Evolutionary conservation across 202 grass and related monocot genomes (phyloP).

Genomic region (Brachypodium distachyon): DNA sequence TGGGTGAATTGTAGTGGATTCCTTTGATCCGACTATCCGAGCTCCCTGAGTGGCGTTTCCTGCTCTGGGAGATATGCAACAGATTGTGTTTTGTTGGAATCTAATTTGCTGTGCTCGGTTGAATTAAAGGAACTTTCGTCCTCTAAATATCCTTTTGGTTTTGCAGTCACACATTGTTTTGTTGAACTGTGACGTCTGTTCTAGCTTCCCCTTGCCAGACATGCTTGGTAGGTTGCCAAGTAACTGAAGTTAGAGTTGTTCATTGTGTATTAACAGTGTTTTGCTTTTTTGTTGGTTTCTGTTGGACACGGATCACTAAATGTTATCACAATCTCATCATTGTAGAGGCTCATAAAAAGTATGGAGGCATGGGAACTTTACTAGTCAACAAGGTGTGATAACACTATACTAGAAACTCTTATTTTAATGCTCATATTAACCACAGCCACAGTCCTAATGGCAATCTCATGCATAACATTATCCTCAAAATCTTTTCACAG

Average conservation of each 20-base stretch:
- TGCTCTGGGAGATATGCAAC: neutral
- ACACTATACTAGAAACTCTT: neutral
- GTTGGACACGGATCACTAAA: neutral
- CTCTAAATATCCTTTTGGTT: constrained; percentile 11
- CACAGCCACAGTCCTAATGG: neutral
- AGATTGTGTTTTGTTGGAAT: neutral
- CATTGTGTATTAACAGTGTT: neutral
- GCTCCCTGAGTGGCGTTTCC: neutral
- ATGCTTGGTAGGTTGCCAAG: constrained; percentile 74
- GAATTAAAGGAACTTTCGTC: neutral
- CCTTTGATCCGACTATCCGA: neutral
- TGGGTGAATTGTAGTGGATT: neutral
- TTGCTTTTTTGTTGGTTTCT: neutral
- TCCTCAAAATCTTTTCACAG: constrained; percentile 22
- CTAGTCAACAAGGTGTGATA: constrained; percentile 80
- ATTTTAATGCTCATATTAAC: neutral
- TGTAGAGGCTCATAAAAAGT: constrained; percentile 95
- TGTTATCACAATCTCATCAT: constrained; percentile 20
- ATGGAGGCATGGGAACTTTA: constrained; percentile 88
- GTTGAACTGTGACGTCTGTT: constrained; percentile 97
- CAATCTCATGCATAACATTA: neutral
- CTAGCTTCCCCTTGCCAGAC: constrained; percentile 84
- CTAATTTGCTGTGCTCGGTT: neutral
- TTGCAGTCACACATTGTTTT: constrained; percentile 94
- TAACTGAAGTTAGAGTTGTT: neutral